Percentiles rank a stretch among this genome's conserved stretches.
Evolutionary conservation across 331 rosid species (phyloP).

Genomic region (Telfairia occidentalis): DNA sequence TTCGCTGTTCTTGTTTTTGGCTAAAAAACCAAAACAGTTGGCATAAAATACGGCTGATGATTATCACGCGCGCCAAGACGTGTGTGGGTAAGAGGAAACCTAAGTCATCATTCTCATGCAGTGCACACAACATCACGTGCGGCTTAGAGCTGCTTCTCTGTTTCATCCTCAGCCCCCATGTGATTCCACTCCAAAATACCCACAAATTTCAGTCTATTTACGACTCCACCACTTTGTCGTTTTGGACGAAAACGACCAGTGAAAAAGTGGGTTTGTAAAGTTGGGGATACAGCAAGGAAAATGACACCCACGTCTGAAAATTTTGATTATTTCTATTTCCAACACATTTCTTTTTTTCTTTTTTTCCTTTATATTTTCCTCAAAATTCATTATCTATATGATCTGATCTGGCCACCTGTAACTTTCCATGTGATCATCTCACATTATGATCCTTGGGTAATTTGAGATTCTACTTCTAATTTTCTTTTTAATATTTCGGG

Average conservation of each 20-base stretch:
- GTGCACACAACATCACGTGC: constrained; percentile 10
- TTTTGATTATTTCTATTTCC: neutral
- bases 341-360: neutral
- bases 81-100: neutral
- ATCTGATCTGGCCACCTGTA: constrained; percentile 8
- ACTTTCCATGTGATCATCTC: neutral
- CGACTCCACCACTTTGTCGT: neutral
- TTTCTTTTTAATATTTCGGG: too few relatives aligned
- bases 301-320: neutral
- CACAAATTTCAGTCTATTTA: neutral
- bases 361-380: neutral
- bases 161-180: constrained; percentile 2
- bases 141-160: neutral
- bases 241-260: constrained; percentile 1
- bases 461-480: neutral
- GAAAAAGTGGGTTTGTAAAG: neutral
- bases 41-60: neutral
- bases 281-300: neutral
- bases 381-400: neutral
- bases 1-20: too few relatives aligned
- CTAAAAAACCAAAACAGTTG: too few relatives aligned
- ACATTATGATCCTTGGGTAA: neutral
- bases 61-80: neutral
- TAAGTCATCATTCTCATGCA: neutral
- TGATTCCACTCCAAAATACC: neutral